These are phyloP conservation scores for Podospora australis DNA, from an alignment of 495 filamentous ascomycete species.

Conservation along the genomic window DNA sequence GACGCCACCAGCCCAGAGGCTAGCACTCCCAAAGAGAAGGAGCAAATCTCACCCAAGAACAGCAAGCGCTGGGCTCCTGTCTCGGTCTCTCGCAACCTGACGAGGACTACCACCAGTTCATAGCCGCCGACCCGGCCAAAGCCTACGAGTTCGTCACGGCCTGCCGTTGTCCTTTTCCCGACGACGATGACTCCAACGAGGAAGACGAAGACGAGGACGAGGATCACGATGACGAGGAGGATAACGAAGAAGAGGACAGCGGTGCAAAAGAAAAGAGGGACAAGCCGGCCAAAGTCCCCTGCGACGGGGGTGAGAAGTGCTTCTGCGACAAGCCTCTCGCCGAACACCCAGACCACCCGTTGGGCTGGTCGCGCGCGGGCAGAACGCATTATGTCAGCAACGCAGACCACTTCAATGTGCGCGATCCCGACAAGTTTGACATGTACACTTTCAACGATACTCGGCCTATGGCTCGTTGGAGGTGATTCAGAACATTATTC, in stretches of 20 bases:
- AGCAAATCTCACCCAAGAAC: background rate
- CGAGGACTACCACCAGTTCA: conserved; percentile 19
- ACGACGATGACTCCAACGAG: conserved; percentile 19
- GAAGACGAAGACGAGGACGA: conserved; percentile 15
- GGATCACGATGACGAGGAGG: conserved; percentile 11
- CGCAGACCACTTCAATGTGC: conserved; percentile 15
- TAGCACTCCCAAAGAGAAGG: background rate
- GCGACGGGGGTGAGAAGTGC: conserved; percentile 29
- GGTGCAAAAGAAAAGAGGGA: conserved; percentile 6
- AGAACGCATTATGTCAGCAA: conserved; percentile 19
- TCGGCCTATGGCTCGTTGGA: conserved; percentile 28
- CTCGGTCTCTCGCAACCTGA: conserved; percentile 39
- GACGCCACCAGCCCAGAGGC: background rate
- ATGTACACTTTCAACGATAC: conserved; percentile 37
- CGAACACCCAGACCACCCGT: conserved; percentile 38
- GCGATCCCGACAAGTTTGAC: conserved; percentile 28
- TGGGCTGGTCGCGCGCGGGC: conserved; percentile 32
- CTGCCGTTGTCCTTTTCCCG: conserved; percentile 22
- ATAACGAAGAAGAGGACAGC: conserved; percentile 12
- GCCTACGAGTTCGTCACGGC: conserved; percentile 29
- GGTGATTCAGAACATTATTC: conserved; percentile 31
- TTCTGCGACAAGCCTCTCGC: conserved; percentile 31
- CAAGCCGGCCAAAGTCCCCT: conserved; percentile 6
- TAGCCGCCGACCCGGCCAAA: conserved; percentile 18
- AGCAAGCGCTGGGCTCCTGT: conserved; percentile 34